phyloP scores from a whole-genome alignment of 208 protist species.

The Trichomonas vaginalis region DNA sequence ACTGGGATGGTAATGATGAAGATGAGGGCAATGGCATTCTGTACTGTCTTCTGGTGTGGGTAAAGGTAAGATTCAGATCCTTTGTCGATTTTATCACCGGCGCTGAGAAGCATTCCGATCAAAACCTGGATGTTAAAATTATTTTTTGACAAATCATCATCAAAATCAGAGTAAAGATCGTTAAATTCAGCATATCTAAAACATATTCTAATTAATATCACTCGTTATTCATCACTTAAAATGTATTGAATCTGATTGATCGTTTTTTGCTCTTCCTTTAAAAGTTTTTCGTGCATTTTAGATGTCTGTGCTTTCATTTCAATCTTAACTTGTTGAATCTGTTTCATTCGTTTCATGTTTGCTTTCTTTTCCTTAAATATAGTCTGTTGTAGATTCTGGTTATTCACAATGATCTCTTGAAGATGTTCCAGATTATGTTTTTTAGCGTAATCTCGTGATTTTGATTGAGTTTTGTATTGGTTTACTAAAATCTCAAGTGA shows the following conservation, averaged over 20 bases:
- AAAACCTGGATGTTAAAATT: neutral
- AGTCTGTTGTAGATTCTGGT: neutral
- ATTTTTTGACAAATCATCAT: no score
- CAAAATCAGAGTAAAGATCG: no score
- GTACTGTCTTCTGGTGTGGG: neutral
- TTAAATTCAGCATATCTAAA: no score
- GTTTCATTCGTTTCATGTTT: neutral
- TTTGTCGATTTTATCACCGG: neutral
- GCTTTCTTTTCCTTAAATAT: neutral
- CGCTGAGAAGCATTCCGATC: neutral
- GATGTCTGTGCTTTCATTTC: neutral
- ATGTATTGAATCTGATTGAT: neutral
- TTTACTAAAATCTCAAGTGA: neutral
- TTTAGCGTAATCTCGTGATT: neutral
- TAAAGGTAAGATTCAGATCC: neutral
- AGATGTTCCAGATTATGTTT: neutral
- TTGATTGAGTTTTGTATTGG: neutral
- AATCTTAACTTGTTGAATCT: neutral
- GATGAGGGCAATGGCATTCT: neutral
- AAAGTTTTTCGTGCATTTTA: neutral
- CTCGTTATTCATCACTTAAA: neutral
- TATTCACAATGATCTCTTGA: neutral
- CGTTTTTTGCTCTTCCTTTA: neutral
- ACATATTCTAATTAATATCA: no score
- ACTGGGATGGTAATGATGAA: slow-evolving; percentile 24